These are phyloP conservation scores for Liriodendron chinense DNA, from an alignment of 164 flowering plant genomes.

Conservation along the genomic window DNA sequence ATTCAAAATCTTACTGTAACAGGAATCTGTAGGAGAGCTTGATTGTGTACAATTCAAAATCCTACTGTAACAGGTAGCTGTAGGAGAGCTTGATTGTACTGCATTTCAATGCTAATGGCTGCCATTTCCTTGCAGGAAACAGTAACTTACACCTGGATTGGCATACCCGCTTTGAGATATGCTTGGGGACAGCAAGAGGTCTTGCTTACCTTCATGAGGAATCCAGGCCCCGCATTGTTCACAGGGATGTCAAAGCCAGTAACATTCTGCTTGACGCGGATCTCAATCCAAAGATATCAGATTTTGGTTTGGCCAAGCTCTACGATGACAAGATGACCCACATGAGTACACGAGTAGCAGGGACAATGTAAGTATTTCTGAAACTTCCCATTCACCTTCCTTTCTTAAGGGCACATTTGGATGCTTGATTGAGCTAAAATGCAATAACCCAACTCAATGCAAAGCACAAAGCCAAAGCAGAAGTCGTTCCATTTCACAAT, in stretches of 20 bases:
- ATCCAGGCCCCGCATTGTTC: constrained; percentile 61
- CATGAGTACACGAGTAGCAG: constrained; percentile 22
- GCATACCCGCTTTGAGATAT: constrained; percentile 55
- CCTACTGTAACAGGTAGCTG: too few species aligned
- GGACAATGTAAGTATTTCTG: constrained; percentile 17
- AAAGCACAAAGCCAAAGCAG: too few species aligned
- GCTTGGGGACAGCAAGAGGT: constrained; percentile 74
- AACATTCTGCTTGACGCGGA: constrained; percentile 60
- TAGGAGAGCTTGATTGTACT: too few species aligned
- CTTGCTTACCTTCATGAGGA: constrained; percentile 82
- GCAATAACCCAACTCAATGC: too few species aligned
- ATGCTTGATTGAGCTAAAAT: too few species aligned
- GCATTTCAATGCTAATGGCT: neutral
- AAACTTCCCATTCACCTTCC: neutral
- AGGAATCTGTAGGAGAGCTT: too few species aligned
- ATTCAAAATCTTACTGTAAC: neutral
- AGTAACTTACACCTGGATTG: constrained; percentile 44
- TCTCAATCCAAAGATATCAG: constrained; percentile 21
- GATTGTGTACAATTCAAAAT: too few species aligned
- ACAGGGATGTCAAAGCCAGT: constrained; percentile 82
- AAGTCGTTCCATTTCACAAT: too few species aligned
- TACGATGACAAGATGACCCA: constrained; percentile 22
- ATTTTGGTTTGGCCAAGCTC: constrained; percentile 24
- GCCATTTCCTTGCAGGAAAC: constrained; percentile 32
- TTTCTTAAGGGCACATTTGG: too few species aligned